These are phyloP conservation scores for carrot (Daucus carota) DNA, from an alignment of 129 eudicot species.

Conservation along the genomic window DH1_v3.0 NC_030382.2:46362001-46362500, in stretches of 20 bases:
- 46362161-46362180: conserved; percentile 41
- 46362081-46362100: conserved; percentile 29
- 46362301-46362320: conserved; percentile 27
- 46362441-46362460: background rate
- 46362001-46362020: conserved; percentile 41
- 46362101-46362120: conserved; percentile 36
- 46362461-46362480: conserved; percentile 11
- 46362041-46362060: conserved; percentile 48
- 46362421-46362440: background rate
- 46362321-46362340: conserved; percentile 42
- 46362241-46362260: conserved; percentile 55
- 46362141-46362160: conserved; percentile 39
- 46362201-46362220: conserved; percentile 46
- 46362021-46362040: conserved; percentile 60
- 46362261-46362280: conserved; percentile 40
- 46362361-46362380: conserved; percentile 43
- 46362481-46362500: conserved; percentile 5
- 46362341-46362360: conserved; percentile 35
- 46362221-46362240: conserved; percentile 38
- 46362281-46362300: conserved; percentile 38
- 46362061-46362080: conserved; percentile 51
- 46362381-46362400: conserved; percentile 18
- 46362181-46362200: conserved; percentile 39
- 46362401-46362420: background rate
- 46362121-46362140: conserved; percentile 53